Conservation (phyloP, 148 eudicot species). For the Euryodendron excelsum region DNA sequence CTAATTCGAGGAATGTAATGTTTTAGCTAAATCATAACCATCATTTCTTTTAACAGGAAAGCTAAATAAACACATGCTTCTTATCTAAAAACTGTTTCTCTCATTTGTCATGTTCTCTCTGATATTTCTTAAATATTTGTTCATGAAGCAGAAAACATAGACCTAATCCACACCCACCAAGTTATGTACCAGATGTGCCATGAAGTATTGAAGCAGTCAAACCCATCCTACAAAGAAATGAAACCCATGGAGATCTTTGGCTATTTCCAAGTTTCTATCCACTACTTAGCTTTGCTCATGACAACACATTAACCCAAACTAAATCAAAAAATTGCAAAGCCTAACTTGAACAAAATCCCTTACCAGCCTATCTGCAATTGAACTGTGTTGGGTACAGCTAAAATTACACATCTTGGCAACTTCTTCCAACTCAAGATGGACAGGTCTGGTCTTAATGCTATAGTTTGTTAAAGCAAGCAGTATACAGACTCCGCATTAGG, state of each 20-base stretch:
- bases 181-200: not conserved
- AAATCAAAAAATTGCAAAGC: too few relatives aligned
- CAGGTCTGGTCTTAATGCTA: too few relatives aligned
- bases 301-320: not conserved
- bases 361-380: too few relatives aligned
- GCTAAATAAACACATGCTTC: not conserved
- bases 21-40: not conserved
- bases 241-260: not conserved
- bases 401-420: too few relatives aligned
- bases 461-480: too few relatives aligned
- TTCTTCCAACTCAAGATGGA: too few relatives aligned
- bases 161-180: not conserved
- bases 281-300: not conserved
- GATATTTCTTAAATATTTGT: not conserved
- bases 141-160: not conserved
- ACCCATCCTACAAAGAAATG: not conserved
- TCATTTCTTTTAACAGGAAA: not conserved
- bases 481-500: too few relatives aligned
- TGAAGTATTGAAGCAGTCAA: constrained; percentile 1
- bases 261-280: not conserved
- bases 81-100: not conserved
- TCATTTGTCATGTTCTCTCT: not conserved
- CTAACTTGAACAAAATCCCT: too few relatives aligned
- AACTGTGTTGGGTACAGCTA: too few relatives aligned
- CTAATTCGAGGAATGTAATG: not conserved